Evolutionary conservation across 192 early-diverging fungal genomes (phyloP), one percentile per base, ranked within the genome.

Genomic region (Spinellus fusiger): DNA sequence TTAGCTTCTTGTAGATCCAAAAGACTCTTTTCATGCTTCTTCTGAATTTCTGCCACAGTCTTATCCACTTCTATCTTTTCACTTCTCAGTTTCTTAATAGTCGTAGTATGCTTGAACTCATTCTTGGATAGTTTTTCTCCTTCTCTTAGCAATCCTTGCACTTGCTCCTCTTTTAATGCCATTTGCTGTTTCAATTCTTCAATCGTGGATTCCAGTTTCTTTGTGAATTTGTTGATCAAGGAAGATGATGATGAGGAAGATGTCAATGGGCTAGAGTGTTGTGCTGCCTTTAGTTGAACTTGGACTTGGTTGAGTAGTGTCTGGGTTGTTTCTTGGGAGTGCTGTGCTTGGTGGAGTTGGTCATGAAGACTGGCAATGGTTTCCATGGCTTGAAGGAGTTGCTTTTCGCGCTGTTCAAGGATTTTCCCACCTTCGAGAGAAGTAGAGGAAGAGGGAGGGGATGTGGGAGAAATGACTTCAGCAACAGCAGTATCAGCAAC

Each of bases 121-220:
- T 81, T 83, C 56, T 90, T 86, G 6, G 90, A 91, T 54, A 90
- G 79, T 47, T 82, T 73, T 61, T 92, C 89, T 15, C 92, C 79
- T 67, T 80, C 79, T 12, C 54, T 57, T 64, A 80, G 29, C 1
- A 80, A 52, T 22, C 76, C 79, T 44, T 69, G 50, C 27, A 80
- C 71, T 38, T 77, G 73, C 27, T 77, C 73, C 20, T 80, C 79
- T 37, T 80, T 80, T 13, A 58, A 66, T 3, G 71, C 46, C 0
- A 77, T 23, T 23, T 75, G 57, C 9, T 55, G 65, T 5, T 69
- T 72, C 18, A 76, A 71, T 9, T 80, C 76, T 10, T 80, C 69
- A 4, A 79, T 65, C 7, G 66, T 61, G 29, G 56, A 57, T 26
- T 79, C 73, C 35, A 74, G 32, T n/a, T 68, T 46, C 25, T 53